phyloP scores from a whole-genome alignment of 1,284 basidiomycete genomes.

The Rhodotorula sp. region DNA sequence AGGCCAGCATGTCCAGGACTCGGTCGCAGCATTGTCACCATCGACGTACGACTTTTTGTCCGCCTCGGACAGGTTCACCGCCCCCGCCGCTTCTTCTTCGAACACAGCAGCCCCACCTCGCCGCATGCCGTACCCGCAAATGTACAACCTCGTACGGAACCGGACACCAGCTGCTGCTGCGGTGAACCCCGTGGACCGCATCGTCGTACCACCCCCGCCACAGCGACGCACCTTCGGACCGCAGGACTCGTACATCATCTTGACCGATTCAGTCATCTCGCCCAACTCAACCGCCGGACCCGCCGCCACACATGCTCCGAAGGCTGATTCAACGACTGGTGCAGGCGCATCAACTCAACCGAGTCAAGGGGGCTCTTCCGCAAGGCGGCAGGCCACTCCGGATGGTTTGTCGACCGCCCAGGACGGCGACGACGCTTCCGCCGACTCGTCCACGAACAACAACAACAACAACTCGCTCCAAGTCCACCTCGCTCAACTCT shows the following conservation, averaged over 20 bases:
- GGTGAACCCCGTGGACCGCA: too few relatives aligned
- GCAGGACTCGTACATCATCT: slow-evolving; percentile 81
- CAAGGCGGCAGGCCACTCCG: too few relatives aligned
- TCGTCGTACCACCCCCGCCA: too few relatives aligned
- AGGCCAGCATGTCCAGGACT: slow-evolving; percentile 66
- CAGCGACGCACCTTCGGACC: slow-evolving; percentile 47
- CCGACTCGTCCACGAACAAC: slow-evolving; percentile 3
- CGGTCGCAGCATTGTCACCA: slow-evolving; percentile 74
- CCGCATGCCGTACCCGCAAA: not conserved
- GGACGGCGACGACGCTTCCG: not conserved
- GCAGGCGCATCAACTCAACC: not conserved
- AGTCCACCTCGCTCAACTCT: slow-evolving; percentile 26
- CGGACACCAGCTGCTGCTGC: too few relatives aligned
- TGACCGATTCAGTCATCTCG: slow-evolving; percentile 51
- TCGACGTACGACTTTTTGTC: slow-evolving; percentile 76
- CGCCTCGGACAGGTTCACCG: slow-evolving; percentile 58
- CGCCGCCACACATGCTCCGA: too few relatives aligned
- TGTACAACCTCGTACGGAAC: too few relatives aligned
- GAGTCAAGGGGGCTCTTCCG: too few relatives aligned
- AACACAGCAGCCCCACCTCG: slow-evolving; percentile 36
- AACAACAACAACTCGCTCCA: not conserved
- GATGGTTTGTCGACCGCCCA: not conserved
- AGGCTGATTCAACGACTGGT: too few relatives aligned
- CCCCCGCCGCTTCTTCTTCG: slow-evolving; percentile 60
- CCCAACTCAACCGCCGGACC: not conserved